phyloP scores from a whole-genome alignment of 2,329 filamentous ascomycete species.

The Pseudopyrenochaeta lycopersici region DNA sequence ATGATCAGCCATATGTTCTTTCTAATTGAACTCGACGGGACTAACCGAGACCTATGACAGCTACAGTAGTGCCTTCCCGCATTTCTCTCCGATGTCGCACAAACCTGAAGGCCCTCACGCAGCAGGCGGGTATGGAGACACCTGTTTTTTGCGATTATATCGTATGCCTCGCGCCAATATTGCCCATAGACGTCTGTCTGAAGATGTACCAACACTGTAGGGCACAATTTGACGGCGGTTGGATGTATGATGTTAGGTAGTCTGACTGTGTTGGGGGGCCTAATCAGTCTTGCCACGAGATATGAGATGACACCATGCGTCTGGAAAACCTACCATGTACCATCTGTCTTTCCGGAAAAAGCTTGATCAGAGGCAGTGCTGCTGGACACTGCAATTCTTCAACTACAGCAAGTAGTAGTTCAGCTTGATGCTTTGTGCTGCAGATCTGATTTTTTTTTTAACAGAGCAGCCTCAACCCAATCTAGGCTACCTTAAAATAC shows the following conservation, averaged over 20 bases:
- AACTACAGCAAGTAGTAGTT: too few relatives aligned
- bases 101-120: background rate
- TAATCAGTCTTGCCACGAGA: background rate
- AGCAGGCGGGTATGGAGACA: background rate
- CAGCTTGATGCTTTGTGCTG: too few relatives aligned
- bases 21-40: background rate
- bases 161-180: background rate
- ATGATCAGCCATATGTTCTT: background rate
- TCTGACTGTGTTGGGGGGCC: background rate
- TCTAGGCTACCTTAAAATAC: too few relatives aligned
- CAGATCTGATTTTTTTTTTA: too few relatives aligned
- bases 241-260: background rate
- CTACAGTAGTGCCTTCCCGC: constrained; percentile 5
- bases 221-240: background rate
- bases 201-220: background rate
- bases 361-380: too few relatives aligned
- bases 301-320: background rate
- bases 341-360: too few relatives aligned
- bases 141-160: background rate
- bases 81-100: background rate
- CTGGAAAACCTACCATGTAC: too few relatives aligned
- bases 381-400: too few relatives aligned
- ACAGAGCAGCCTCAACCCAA: too few relatives aligned
- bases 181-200: background rate
- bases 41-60: constrained; percentile 23